Evolutionary conservation across 148 eudicot species (phyloP).

Genomic region (Arctostaphylos glauca): DNA sequence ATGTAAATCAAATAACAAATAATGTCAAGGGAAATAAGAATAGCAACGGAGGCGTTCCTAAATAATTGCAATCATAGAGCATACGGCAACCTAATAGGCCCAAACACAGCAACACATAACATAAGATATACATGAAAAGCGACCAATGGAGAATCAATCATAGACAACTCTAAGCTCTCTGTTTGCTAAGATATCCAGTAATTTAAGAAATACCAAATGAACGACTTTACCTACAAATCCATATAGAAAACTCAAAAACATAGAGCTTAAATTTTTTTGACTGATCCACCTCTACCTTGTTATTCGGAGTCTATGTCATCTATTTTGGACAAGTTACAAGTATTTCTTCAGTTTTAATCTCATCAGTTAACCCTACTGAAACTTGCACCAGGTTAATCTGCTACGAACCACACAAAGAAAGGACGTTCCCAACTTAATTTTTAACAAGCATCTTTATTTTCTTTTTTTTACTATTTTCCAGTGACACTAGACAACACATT

Average conservation of each 20-base stretch:
- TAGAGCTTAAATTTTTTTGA: background rate
- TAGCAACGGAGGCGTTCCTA: background rate
- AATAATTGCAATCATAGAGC: background rate
- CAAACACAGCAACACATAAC: background rate
- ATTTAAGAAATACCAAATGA: background rate
- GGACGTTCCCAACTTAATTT: background rate
- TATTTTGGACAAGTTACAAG: background rate
- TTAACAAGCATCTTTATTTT: background rate
- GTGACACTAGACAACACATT: background rate
- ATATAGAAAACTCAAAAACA: background rate
- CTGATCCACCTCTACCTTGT: background rate
- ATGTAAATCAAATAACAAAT: background rate
- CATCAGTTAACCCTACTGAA: background rate
- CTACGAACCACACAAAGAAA: background rate
- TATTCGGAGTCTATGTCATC: background rate
- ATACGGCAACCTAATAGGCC: background rate
- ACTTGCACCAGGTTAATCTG: background rate
- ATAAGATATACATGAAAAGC: background rate
- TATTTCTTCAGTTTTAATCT: background rate
- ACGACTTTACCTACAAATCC: background rate
- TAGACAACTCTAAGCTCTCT: background rate
- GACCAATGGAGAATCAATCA: conserved; percentile 1
- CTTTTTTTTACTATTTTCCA: background rate
- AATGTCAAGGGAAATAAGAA: background rate
- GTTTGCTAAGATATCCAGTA: no score